Evolutionary conservation across 1,284 basidiomycete genomes (phyloP).

Genomic region (Malassezia psittaci): DNA sequence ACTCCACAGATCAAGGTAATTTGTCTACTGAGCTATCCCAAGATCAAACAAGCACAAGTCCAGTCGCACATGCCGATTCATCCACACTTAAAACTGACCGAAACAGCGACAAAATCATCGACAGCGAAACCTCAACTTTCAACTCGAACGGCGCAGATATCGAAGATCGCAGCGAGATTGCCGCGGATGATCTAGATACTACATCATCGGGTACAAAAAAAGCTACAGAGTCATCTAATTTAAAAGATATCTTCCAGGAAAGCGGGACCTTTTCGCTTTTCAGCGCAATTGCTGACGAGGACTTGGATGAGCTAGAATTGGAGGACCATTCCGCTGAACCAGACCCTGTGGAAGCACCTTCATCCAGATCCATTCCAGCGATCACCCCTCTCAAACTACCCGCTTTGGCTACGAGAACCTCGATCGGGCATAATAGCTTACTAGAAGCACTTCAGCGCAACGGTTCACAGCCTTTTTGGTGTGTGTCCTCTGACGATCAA

Average conservation of each 20-base stretch:
- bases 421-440: conserved; percentile 5
- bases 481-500: conserved; percentile 20
- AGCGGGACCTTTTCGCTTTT: conserved; percentile 30
- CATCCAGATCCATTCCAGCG: neutral
- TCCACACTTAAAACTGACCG: neutral
- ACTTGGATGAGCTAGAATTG: conserved; percentile 23
- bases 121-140: neutral
- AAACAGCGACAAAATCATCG: too few species aligned
- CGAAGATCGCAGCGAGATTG: neutral
- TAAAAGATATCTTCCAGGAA: conserved; percentile 43
- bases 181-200: neutral
- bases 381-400: neutral
- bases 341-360: neutral
- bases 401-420: neutral
- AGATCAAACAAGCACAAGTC: neutral
- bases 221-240: neutral
- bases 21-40: neutral
- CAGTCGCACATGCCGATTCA: neutral
- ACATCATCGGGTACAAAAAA: neutral
- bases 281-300: conserved; percentile 27
- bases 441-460: neutral
- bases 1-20: too few species aligned
- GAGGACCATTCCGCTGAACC: conserved; percentile 1
- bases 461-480: conserved; percentile 21
- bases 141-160: neutral